Evolutionary conservation across 2,329 filamentous ascomycete genomes (phyloP), one percentile per base, ranked within the genome.

Genomic region (Colletotrichum camelliae): DNA sequence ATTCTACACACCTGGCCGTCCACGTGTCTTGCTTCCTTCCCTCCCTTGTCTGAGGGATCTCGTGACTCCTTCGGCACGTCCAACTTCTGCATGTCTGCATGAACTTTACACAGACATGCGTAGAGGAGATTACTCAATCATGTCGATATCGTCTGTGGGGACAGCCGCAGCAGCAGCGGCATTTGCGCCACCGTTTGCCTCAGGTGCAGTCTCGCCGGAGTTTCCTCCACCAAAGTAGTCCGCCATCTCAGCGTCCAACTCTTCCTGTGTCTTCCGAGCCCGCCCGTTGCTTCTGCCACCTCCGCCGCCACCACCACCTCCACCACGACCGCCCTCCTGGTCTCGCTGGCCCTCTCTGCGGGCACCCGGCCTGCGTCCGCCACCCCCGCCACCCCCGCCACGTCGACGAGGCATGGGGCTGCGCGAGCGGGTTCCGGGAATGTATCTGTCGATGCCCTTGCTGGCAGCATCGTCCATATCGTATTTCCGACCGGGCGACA

Each of bases 231-330:
- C 93, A 88, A 95, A 98, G 84, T 98, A 98, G 82, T 98, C 95
- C 35, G 93, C 95, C 96, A 98, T 98, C 86, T 98, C 96, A n/a
- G 95, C 95, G 83, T 98, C 96, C 55, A 98, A 88, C 83, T 98
- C 95, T 80, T 98, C 95, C 79, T 96, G 94, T 0, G 96, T 98
- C 90, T 98, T 98, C 85, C 92, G 94, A 3, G 92, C 89, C 65
- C 95, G 90, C 52, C 90, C 89, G 69, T 88, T 86, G 27, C 84
- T 84, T 31, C 70, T 58, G 15, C 39, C 57, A 12, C 66, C 66
- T 21, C 66, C 48, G 31, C 52, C 55, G 9, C 67, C 67, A 12
- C 57, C 57, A 29, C 86, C 83, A 55, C 84, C 85, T 27, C 83
- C 84, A 31, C 83, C 83, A 55, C 86, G 83, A 16, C 83, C 86